These are phyloP conservation scores for Cladosporium sphaerospermum DNA, from an alignment of 2,329 filamentous ascomycete genomes.

Conservation along the genomic window DNA sequence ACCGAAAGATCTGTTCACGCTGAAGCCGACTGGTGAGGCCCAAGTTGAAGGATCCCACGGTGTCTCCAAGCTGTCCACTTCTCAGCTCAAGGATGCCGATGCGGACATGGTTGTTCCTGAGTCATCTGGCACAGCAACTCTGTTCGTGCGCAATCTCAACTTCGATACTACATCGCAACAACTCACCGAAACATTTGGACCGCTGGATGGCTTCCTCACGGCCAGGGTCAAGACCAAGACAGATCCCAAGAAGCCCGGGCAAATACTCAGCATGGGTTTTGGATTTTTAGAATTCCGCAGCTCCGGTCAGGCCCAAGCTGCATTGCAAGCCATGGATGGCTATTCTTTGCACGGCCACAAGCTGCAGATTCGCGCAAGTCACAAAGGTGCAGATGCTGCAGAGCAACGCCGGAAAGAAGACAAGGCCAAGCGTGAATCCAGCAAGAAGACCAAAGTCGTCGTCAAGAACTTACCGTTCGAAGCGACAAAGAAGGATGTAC, in stretches of 20 bases:
- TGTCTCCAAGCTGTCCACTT: slow-evolving; percentile 57
- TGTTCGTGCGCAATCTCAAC: slow-evolving; percentile 92
- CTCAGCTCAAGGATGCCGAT: slow-evolving; percentile 56
- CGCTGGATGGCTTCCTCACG: slow-evolving; percentile 80
- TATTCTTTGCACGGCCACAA: slow-evolving; percentile 81
- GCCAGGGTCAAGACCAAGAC: slow-evolving; percentile 88
- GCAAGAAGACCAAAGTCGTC: slow-evolving; percentile 81
- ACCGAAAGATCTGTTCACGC: slow-evolving; percentile 69
- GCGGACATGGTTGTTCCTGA: slow-evolving; percentile 48
- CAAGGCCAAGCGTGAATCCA: slow-evolving; percentile 69
- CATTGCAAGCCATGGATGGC: slow-evolving; percentile 80
- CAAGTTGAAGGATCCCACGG: slow-evolving; percentile 29
- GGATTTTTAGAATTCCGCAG: slow-evolving; percentile 86
- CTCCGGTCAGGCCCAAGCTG: slow-evolving; percentile 71
- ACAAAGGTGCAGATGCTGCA: slow-evolving; percentile 79
- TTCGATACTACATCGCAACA: slow-evolving; percentile 77
- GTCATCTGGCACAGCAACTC: slow-evolving; percentile 56
- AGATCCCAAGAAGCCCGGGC: slow-evolving; percentile 82
- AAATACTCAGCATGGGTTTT: slow-evolving; percentile 93
- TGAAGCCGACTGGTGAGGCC: slow-evolving; percentile 15
- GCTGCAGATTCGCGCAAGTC: slow-evolving; percentile 76
- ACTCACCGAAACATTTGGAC: slow-evolving; percentile 69
- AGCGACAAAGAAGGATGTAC: slow-evolving; percentile 85
- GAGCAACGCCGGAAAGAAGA: slow-evolving; percentile 81
- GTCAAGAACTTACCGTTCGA: slow-evolving; percentile 99